phyloP scores from a whole-genome alignment of 805 yeast species.

The Starmerella stellata region DNA sequence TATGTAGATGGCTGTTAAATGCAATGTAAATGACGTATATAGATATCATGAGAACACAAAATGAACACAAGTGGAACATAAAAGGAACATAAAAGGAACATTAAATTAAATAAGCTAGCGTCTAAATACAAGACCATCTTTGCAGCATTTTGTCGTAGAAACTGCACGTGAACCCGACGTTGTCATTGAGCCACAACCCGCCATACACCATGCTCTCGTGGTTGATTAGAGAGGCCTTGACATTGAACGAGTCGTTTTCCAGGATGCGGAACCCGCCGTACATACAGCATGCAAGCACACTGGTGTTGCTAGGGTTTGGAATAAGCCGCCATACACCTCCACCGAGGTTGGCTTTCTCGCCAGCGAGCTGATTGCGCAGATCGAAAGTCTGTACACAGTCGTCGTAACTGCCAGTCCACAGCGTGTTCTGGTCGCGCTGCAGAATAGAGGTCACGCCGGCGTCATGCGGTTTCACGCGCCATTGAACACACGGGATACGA shows the following conservation, averaged over 20 bases:
- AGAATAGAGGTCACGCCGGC: conserved; percentile 85
- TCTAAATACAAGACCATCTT: conserved; percentile 54
- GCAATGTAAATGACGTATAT: no score
- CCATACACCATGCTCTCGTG: conserved; percentile 94
- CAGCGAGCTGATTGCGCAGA: conserved; percentile 34
- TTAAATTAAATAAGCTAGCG: no score
- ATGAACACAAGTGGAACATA: no score
- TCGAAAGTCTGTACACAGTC: conserved; percentile 57
- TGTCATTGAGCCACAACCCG: conserved; percentile 59
- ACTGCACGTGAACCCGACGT: conserved; percentile 59
- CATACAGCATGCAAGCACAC: conserved; percentile 74
- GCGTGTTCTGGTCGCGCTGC: conserved; percentile 25
- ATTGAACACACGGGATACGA: conserved; percentile 22
- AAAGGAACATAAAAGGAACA: no score
- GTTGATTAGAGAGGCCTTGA: conserved; percentile 9
- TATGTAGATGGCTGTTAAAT: no score
- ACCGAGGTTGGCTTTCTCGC: conserved; percentile 37
- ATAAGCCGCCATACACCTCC: conserved; percentile 93
- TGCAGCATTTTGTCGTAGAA: conserved; percentile 78
- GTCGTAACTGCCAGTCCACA: conserved; percentile 88
- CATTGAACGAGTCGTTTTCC: conserved; percentile 10
- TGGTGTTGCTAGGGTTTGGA: conserved; percentile 33
- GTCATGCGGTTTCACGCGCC: conserved; percentile 42
- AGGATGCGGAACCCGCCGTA: conserved; percentile 78
- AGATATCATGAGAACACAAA: no score